Evolutionary conservation across 2,329 filamentous ascomycete species (phyloP).

Genomic region (Colletotrichum sp.): DNA sequence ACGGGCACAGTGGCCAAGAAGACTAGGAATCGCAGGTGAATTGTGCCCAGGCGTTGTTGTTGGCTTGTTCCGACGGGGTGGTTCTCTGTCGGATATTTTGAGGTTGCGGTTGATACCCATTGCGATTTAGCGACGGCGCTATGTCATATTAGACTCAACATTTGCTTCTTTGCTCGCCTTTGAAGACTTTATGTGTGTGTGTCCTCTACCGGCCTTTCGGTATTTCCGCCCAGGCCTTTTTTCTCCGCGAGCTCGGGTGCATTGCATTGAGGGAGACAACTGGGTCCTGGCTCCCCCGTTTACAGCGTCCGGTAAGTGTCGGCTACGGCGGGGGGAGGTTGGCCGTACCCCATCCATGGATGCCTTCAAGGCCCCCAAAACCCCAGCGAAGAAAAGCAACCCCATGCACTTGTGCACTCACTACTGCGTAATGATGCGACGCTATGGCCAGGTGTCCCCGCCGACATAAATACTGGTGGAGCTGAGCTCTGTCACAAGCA

Average conservation of each 20-base stretch:
- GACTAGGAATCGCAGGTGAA: constrained; percentile 58
- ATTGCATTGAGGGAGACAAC: neutral
- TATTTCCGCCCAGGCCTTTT: neutral
- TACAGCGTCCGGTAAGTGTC: neutral
- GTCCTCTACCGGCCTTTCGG: neutral
- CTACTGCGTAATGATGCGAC: constrained; percentile 13
- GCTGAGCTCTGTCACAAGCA: constrained; percentile 17
- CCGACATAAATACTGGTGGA: constrained; percentile 16
- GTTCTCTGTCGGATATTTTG: neutral
- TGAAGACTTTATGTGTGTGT: neutral
- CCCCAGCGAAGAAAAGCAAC: neutral
- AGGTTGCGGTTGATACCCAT: constrained; percentile 20
- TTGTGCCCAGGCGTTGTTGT: constrained; percentile 2
- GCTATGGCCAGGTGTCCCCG: constrained; percentile 20
- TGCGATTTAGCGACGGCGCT: constrained; percentile 9
- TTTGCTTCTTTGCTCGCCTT: neutral
- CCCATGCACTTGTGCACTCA: neutral
- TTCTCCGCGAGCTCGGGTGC: neutral
- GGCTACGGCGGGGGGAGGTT: neutral
- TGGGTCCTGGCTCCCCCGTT: neutral
- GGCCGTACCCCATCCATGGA: neutral
- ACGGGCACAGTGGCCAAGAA: constrained; percentile 60
- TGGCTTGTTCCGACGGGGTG: neutral
- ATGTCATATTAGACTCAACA: neutral
- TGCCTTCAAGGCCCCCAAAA: neutral